phyloP scores from a whole-genome alignment of 2,329 filamentous ascomycete species.

The Plectosphaerella sp. region DNA sequence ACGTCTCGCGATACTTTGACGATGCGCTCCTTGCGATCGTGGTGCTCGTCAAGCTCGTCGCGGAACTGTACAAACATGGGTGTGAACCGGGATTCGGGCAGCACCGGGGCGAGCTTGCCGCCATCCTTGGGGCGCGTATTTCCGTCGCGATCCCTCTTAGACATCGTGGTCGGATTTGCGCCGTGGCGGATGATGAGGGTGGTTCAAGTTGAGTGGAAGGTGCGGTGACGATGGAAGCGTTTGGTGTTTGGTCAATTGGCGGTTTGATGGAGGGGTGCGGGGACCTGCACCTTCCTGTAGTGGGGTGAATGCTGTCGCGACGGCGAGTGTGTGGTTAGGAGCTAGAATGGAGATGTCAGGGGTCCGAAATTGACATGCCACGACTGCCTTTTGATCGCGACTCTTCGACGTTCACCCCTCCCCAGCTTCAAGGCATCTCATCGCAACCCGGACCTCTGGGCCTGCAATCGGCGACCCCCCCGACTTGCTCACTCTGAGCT shows the following conservation, averaged over 20 bases:
- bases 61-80: slow-evolving; percentile 84
- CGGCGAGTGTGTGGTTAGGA: not conserved
- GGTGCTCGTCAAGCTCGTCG: slow-evolving; percentile 85
- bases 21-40: slow-evolving; percentile 84
- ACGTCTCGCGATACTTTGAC: slow-evolving; percentile 91
- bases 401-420: no score
- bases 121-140: slow-evolving; percentile 27
- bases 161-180: slow-evolving; percentile 4
- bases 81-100: slow-evolving; percentile 44
- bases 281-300: not conserved
- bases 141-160: slow-evolving; percentile 51
- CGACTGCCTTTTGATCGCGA: no score
- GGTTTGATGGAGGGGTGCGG: not conserved
- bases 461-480: no score
- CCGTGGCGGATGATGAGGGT: not conserved
- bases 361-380: no score
- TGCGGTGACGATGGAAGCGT: not conserved
- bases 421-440: no score
- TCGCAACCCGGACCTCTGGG: no score
- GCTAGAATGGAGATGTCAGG: no score
- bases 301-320: not conserved
- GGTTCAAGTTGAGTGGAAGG: no score
- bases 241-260: not conserved
- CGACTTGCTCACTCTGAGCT: no score
- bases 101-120: slow-evolving; percentile 20